Evolutionary conservation across 108 stramenopile genomes (phyloP).

Genomic region (Aureococcus anophagefferens): DNA sequence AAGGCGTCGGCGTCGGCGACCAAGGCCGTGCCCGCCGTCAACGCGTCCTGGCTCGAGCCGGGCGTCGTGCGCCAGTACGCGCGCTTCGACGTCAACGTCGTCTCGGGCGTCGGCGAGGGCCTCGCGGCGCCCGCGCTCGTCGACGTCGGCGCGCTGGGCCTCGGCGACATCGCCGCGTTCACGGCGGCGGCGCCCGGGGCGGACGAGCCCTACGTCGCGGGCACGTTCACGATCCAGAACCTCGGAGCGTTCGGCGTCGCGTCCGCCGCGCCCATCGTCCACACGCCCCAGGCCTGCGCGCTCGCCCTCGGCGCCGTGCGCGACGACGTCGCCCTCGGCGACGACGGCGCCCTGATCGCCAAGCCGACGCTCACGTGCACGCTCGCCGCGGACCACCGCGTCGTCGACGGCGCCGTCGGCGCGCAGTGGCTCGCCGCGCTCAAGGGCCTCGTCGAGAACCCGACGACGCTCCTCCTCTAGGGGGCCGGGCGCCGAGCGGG

Average conservation of each 20-base stretch:
- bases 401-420: constrained; percentile 96
- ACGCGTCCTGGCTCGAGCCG: constrained; percentile 74
- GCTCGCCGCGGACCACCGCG: constrained; percentile 92
- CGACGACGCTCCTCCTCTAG: constrained; percentile 35
- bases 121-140: constrained; percentile 78
- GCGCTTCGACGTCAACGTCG: constrained; percentile 82
- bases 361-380: constrained; percentile 72
- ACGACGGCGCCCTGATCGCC: constrained; percentile 10
- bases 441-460: constrained; percentile 78
- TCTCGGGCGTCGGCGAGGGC: constrained; percentile 45
- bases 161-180: constrained; percentile 59
- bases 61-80: constrained; percentile 69
- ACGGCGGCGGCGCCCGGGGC: constrained; percentile 29
- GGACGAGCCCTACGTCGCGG: constrained; percentile 31
- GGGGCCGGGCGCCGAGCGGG: too few relatives aligned
- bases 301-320: constrained; percentile 86
- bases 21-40: constrained; percentile 75
- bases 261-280: constrained; percentile 84
- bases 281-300: constrained; percentile 85
- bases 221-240: constrained; percentile 82
- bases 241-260: constrained; percentile 95
- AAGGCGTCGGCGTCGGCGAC: constrained; percentile 78
- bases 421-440: constrained; percentile 90
- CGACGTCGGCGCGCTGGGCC: constrained; percentile 61
- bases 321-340: constrained; percentile 78